Percentiles rank a stretch among this genome's conserved stretches.
Evolutionary conservation across 176 grass and related monocot species (phyloP).

Genomic region (Ensete ventricosum): DNA sequence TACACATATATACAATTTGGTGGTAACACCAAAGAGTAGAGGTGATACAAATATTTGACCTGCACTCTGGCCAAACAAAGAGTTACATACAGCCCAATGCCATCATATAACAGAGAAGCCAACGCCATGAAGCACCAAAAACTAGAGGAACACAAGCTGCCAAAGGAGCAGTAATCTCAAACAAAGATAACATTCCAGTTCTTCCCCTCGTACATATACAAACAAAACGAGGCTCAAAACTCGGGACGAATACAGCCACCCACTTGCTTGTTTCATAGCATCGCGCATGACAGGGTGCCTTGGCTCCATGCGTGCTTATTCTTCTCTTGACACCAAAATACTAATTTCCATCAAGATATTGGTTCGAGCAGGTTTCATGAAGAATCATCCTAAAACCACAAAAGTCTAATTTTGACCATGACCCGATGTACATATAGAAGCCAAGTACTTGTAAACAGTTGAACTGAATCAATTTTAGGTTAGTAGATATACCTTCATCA

Average conservation of each 20-base stretch:
- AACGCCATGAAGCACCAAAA: not conserved
- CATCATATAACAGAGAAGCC: not conserved
- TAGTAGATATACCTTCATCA: constrained; percentile 14
- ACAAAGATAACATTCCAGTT: not conserved
- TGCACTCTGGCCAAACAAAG: not conserved
- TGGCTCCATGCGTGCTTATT: not conserved
- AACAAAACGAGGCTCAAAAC: not conserved
- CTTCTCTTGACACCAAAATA: not conserved
- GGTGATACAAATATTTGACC: no score
- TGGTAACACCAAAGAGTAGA: no score
- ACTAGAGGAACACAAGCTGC: not conserved
- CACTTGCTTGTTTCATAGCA: not conserved
- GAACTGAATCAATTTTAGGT: not conserved
- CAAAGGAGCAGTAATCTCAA: not conserved
- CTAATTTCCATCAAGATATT: not conserved
- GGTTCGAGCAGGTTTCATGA: not conserved
- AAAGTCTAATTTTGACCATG: not conserved
- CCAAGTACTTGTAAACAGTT: not conserved
- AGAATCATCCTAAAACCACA: not conserved
- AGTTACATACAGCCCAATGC: not conserved
- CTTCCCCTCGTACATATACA: not conserved
- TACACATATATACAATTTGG: no score
- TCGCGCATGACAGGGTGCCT: not conserved
- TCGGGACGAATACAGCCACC: not conserved
- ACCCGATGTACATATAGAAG: not conserved